phyloP scores from a whole-genome alignment of 2,329 filamentous ascomycete species.

The Drechslerella coelobrocha region DNA sequence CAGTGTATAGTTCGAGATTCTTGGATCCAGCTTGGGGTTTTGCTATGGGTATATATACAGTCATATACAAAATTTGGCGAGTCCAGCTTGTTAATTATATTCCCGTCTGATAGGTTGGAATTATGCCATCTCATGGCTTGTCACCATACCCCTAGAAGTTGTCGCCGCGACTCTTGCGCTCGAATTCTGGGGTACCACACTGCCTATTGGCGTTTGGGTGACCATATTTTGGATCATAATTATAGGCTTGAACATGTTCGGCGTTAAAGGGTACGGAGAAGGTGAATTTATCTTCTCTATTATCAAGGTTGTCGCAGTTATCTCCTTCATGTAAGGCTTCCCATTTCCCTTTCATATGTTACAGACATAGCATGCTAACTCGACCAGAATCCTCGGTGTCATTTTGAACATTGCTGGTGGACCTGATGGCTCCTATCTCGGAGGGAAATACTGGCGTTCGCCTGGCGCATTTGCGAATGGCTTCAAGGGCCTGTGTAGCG shows the following conservation, averaged over 20 bases:
- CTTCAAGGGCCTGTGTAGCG: constrained; percentile 81
- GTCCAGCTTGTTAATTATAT: background rate
- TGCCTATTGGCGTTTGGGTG: constrained; percentile 78
- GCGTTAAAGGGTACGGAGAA: constrained; percentile 86
- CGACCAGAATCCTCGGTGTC: constrained; percentile 77
- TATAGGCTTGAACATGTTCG: constrained; percentile 82
- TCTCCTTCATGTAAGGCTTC: constrained; percentile 78
- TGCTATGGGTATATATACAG: constrained; percentile 71
- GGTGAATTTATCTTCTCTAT: constrained; percentile 87
- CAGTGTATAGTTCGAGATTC: constrained; percentile 88
- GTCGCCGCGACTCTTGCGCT: constrained; percentile 86
- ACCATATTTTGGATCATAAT: constrained; percentile 80
- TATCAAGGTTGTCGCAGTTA: constrained; percentile 82
- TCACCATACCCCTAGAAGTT: constrained; percentile 82
- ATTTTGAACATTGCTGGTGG: constrained; percentile 84
- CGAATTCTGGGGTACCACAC: constrained; percentile 73
- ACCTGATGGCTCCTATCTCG: constrained; percentile 76
- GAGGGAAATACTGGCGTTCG: constrained; percentile 75
- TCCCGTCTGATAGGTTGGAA: constrained; percentile 55
- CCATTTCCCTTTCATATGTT: background rate
- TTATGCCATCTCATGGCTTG: constrained; percentile 86
- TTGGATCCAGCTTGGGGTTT: constrained; percentile 94
- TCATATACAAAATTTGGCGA: constrained; percentile 72
- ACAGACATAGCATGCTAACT: constrained; percentile 52
- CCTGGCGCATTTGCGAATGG: constrained; percentile 86